Evolutionary conservation across 768 basidiomycete species (phyloP).

Genomic region (Gloeostereum incarnatum): DNA sequence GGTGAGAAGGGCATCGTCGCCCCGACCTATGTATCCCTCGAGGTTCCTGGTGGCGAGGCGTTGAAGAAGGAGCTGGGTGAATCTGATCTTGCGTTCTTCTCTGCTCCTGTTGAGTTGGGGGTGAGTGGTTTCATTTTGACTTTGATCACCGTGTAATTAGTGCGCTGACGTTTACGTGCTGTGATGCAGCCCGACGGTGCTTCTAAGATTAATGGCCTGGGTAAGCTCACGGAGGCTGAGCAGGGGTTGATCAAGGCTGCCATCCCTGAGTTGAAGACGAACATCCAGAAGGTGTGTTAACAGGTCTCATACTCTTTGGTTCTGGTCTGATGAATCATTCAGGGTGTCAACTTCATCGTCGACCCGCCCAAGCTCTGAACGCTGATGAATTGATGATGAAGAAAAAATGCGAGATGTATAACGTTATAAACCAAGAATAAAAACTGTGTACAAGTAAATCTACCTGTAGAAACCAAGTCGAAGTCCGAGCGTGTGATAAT

Average conservation of each 20-base stretch:
- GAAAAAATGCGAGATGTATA: too few relatives aligned
- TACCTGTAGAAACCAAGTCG: too few relatives aligned
- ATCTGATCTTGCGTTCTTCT: slow-evolving; percentile 80
- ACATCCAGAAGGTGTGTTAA: slow-evolving; percentile 57
- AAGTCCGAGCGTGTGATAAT: too few relatives aligned
- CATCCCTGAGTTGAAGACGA: slow-evolving; percentile 66
- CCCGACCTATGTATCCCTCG: slow-evolving; percentile 78
- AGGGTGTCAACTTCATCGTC: slow-evolving; percentile 11
- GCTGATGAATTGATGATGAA: too few relatives aligned
- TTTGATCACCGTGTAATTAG: background rate
- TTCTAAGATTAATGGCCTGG: slow-evolving; percentile 74
- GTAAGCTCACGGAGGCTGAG: slow-evolving; percentile 65
- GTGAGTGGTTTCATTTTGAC: slow-evolving; percentile 31
- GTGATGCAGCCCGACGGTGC: slow-evolving; percentile 67
- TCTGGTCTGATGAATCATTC: background rate
- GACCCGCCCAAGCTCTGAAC: slow-evolving; percentile 12
- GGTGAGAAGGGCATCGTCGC: slow-evolving; percentile 84
- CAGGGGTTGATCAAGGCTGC: slow-evolving; percentile 69
- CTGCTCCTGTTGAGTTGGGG: slow-evolving; percentile 81
- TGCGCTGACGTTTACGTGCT: slow-evolving; percentile 5
- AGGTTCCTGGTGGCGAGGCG: slow-evolving; percentile 60
- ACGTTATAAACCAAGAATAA: too few relatives aligned
- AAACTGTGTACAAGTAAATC: too few relatives aligned
- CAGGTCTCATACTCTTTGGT: background rate
- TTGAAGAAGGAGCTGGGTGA: slow-evolving; percentile 74